Conservation (phyloP, 2,329 filamentous ascomycete species). For the Thielaviopsis euricoi region DNA sequence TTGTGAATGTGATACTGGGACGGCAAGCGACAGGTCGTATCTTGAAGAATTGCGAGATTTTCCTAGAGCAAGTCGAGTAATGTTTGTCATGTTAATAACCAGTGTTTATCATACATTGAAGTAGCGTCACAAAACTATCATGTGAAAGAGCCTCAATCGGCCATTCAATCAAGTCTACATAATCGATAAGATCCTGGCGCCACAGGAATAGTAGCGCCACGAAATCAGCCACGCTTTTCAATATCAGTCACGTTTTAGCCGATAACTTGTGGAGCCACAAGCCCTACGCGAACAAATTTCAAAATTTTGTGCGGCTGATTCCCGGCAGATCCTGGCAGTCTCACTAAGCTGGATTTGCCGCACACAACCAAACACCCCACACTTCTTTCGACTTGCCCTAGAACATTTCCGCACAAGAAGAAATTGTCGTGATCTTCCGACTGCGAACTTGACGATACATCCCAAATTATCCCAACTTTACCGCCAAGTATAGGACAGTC, state of each 20-base stretch:
- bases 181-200: neutral
- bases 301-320: slow-evolving; percentile 10
- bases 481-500: slow-evolving; percentile 36
- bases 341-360: slow-evolving; percentile 8
- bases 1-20: too few relatives aligned
- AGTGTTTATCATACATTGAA: too few relatives aligned
- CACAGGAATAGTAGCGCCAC: neutral
- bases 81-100: too few relatives aligned
- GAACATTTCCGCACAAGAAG: slow-evolving; percentile 29
- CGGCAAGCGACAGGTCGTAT: too few relatives aligned
- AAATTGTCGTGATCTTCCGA: slow-evolving; percentile 20
- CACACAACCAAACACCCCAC: slow-evolving; percentile 12
- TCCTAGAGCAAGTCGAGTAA: too few relatives aligned
- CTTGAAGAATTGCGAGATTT: too few relatives aligned
- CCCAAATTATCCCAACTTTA: slow-evolving; percentile 10
- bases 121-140: too few relatives aligned
- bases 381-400: slow-evolving; percentile 20
- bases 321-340: slow-evolving; percentile 6
- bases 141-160: too few relatives aligned
- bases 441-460: slow-evolving; percentile 12
- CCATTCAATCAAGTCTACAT: too few relatives aligned
- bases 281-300: slow-evolving; percentile 8
- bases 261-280: slow-evolving; percentile 9
- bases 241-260: slow-evolving; percentile 4
- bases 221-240: neutral